These are phyloP conservation scores for Lactifluus hygrophoroides DNA, from an alignment of 768 basidiomycete genomes.

Conservation along the genomic window DNA sequence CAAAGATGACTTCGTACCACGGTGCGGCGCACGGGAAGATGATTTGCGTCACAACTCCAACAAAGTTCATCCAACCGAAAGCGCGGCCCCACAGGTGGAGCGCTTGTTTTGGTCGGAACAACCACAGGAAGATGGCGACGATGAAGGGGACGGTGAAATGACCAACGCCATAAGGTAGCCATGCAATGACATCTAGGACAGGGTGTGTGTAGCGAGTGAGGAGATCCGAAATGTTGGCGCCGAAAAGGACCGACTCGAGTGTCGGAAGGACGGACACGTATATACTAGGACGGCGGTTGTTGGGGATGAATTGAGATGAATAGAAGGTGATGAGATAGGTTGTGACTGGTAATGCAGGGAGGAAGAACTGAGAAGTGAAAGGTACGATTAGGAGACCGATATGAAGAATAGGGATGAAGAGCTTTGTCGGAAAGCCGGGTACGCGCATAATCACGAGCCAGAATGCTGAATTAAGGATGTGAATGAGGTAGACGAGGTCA, in stretches of 20 bases:
- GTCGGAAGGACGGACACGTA: constrained; percentile 92
- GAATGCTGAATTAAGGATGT: constrained; percentile 52
- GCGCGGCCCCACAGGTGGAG: constrained; percentile 79
- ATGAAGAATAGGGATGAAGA: constrained; percentile 70
- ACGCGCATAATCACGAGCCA: constrained; percentile 67
- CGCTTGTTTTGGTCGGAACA: constrained; percentile 74
- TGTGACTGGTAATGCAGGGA: constrained; percentile 82
- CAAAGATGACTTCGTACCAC: constrained; percentile 97
- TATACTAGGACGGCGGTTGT: constrained; percentile 64
- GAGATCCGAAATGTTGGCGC: constrained; percentile 96
- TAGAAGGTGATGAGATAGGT: constrained; percentile 83
- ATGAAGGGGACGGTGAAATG: constrained; percentile 87
- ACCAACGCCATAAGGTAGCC: constrained; percentile 93
- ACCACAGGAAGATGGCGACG: constrained; percentile 79
- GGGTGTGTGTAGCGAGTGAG: constrained; percentile 93
- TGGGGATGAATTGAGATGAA: constrained; percentile 79
- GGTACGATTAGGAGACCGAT: constrained; percentile 64
- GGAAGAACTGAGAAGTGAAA: constrained; percentile 82
- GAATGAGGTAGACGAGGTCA: constrained; percentile 59
- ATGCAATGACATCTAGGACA: constrained; percentile 84
- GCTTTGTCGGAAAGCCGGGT: constrained; percentile 64
- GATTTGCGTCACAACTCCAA: constrained; percentile 83
- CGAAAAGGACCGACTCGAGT: constrained; percentile 89
- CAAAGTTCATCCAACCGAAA: constrained; percentile 90
- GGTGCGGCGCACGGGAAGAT: constrained; percentile 89